These are phyloP conservation scores for Lactifluus echinatus DNA, from an alignment of 768 basidiomycete species.

Conservation along the genomic window DNA sequence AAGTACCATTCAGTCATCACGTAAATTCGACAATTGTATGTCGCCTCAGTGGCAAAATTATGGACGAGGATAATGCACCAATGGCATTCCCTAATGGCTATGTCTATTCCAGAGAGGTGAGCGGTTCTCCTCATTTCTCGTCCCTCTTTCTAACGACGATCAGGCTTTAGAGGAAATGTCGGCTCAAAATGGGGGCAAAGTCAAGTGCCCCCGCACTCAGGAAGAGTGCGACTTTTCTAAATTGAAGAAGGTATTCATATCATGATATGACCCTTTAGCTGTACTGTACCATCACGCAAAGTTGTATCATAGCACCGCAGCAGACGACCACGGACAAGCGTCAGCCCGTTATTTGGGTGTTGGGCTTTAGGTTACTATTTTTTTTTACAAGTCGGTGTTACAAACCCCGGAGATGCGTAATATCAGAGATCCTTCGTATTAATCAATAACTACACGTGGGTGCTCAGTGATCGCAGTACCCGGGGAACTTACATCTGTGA, in stretches of 20 bases:
- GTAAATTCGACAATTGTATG: conserved; percentile 95
- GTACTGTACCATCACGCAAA: background rate
- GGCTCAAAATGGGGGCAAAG: conserved; percentile 61
- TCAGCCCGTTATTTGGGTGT: too few species aligned
- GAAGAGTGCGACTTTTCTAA: conserved; percentile 52
- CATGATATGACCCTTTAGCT: conserved; percentile 33
- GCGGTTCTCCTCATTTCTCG: conserved; percentile 20
- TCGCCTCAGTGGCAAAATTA: conserved; percentile 81
- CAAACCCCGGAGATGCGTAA: background rate
- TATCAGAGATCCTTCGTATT: background rate
- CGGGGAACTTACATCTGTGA: background rate
- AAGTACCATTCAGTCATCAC: conserved; percentile 90
- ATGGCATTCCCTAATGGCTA: conserved; percentile 86
- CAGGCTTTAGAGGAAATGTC: conserved; percentile 88
- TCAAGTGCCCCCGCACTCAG: conserved; percentile 77
- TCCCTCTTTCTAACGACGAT: background rate
- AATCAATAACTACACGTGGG: background rate
- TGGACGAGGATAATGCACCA: conserved; percentile 91
- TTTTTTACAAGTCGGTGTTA: background rate
- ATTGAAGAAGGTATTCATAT: conserved; percentile 86
- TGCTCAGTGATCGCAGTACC: too few species aligned
- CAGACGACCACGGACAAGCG: too few species aligned
- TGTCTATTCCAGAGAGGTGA: conserved; percentile 89
- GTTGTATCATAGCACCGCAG: background rate
- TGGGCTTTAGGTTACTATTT: background rate